phyloP scores from a whole-genome alignment of 768 basidiomycete species.

The Boletus rex-veris region DNA sequence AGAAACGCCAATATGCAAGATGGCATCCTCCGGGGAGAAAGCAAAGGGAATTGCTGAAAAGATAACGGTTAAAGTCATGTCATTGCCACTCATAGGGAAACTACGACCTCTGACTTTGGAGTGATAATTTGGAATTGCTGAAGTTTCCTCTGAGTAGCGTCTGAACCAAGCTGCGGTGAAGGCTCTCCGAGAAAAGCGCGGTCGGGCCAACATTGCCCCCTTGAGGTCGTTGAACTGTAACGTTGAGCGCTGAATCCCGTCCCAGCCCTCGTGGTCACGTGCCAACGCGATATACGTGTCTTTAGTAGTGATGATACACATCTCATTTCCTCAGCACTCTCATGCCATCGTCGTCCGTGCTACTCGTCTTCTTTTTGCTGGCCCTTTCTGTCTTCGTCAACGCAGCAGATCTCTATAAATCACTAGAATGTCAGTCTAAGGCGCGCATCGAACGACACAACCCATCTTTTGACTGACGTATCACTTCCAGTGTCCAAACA shows the following conservation, averaged over 20 bases:
- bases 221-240: neutral
- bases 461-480: constrained; percentile 22
- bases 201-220: constrained; percentile 18
- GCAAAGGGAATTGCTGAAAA: constrained; percentile 50
- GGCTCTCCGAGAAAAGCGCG: constrained; percentile 1
- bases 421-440: constrained; percentile 68
- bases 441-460: constrained; percentile 24
- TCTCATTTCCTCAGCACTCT: neutral
- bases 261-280: constrained; percentile 20
- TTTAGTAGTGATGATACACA: neutral
- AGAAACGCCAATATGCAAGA: constrained; percentile 34
- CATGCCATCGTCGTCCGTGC: constrained; percentile 28
- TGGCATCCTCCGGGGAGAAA: constrained; percentile 44
- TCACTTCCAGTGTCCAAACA: constrained; percentile 55
- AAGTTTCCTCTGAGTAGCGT: constrained; percentile 18
- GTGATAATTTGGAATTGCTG: constrained; percentile 23
- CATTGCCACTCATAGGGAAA: neutral
- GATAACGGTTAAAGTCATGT: constrained; percentile 5
- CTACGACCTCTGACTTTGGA: constrained; percentile 40
- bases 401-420: constrained; percentile 79
- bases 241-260: neutral
- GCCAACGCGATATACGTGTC: constrained; percentile 30
- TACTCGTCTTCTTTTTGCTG: constrained; percentile 30
- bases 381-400: constrained; percentile 29
- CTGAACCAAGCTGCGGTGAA: constrained; percentile 3